Conservation (phyloP, 495 filamentous ascomycete species). For the Chaetomium cochliodes region DNA sequence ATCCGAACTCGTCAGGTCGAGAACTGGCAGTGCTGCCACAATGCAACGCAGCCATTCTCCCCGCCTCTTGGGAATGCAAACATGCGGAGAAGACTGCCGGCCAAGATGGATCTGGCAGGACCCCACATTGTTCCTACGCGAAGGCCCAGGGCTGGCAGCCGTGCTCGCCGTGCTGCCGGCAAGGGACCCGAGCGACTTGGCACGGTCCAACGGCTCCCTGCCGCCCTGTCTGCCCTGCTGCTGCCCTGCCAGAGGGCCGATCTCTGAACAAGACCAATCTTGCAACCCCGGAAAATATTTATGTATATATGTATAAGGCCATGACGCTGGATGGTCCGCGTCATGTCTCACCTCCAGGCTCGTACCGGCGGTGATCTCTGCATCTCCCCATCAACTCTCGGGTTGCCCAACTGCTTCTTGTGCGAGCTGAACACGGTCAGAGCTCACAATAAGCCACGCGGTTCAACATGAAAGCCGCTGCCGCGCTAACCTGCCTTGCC, state of each 20-base stretch:
- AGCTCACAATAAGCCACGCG: background rate
- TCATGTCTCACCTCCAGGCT: slow-evolving; percentile 4
- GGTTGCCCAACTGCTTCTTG: slow-evolving; percentile 1
- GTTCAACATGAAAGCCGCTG: slow-evolving; percentile 26
- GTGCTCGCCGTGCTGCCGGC: background rate
- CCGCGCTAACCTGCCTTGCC: slow-evolving; percentile 26
- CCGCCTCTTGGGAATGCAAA: slow-evolving; percentile 2
- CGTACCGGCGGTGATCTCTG: slow-evolving; percentile 10
- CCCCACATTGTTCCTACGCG: background rate
- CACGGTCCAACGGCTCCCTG: background rate
- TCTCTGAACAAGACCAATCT: background rate
- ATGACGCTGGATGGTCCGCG: background rate
- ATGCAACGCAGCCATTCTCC: slow-evolving; percentile 7
- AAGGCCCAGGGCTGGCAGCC: background rate
- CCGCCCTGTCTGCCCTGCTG: too few relatives aligned
- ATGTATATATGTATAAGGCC: slow-evolving; percentile 9
- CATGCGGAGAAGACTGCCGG: background rate
- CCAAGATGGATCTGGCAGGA: background rate
- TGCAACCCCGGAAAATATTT: background rate
- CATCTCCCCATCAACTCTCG: background rate
- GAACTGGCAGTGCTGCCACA: background rate
- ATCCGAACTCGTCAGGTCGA: background rate
- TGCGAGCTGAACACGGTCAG: slow-evolving; percentile 6
- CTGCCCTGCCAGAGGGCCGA: background rate
- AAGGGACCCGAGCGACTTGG: background rate